Base-by-base conservation (phyloP, 139 green algal genomes). In the Chlorella sp. region DNA sequence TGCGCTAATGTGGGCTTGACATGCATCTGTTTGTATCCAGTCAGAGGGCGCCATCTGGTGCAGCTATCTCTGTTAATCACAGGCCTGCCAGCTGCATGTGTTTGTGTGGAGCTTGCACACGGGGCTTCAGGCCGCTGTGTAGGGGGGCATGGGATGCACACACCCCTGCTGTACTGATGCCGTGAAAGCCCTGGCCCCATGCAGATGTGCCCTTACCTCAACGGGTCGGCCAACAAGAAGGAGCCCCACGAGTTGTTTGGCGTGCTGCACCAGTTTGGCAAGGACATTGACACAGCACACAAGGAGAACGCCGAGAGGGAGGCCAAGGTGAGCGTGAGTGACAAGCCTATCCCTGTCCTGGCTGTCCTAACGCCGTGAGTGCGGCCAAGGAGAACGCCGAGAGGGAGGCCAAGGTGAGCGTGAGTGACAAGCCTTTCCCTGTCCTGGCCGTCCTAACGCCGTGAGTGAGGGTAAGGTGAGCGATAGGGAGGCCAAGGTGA, bases 181-280 rank as follows among this genome's bases (percentile, higher is more conserved):
- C 10, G 42, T 26, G 17, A 55, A 55, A 55, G 10, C 10, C 17
- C 17, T 55, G 10, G 10, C 10, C 17, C 17, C 10, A 10, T 29
- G 55, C 55, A 64, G 55, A 64, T 64, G 55, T 27, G 55, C 55
- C 20, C 20, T 27, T 64, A 64, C 24, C 24, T 64, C 14, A 64
- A 64, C 55, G 55, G 55, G 6, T 30, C 55, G 6, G 14, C 22
- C 14, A 64, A 64, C 55, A 64, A 64, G 55, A 27, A 31, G 24
- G 55, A 64, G 55, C 55, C 55, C 4, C 55, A 64, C 24, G 55
- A 31, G 55, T 20, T 64, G 55, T 64, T 64, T 64, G 55, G 55
- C 24, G 24, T 64, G 22, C 24, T 64, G 20, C 24, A 31, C 24
- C 20, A 64, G 22, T 30, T 64, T 10, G 55, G 55, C 55, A 27